Conservation (phyloP, 345 rosid species). For the Pistacia atlantica region DNA sequence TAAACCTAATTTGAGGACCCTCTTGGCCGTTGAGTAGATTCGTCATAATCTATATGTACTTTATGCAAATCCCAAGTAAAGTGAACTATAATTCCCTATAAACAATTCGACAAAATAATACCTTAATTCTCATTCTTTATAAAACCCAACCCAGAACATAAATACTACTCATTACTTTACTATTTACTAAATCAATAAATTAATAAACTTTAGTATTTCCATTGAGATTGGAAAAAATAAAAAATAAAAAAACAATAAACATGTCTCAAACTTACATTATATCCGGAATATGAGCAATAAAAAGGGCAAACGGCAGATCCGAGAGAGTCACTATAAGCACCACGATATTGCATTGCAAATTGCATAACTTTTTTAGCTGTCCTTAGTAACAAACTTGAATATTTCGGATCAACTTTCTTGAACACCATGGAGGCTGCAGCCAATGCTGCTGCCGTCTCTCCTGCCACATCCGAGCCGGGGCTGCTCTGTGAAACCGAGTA, state of each 20-base stretch:
- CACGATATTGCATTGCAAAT: constrained; percentile 75
- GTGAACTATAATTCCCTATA: too few relatives aligned
- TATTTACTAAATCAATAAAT: too few relatives aligned
- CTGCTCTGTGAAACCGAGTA: constrained; percentile 71
- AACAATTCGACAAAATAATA: too few relatives aligned
- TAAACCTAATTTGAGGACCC: too few relatives aligned
- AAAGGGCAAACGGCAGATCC: constrained; percentile 81
- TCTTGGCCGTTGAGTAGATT: too few relatives aligned
- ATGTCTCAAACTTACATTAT: constrained; percentile 44
- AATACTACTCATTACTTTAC: too few relatives aligned
- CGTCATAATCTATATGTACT: too few relatives aligned
- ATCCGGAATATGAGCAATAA: constrained; percentile 92
- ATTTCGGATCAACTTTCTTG: constrained; percentile 52
- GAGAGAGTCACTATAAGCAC: constrained; percentile 83
- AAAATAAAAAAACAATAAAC: not conserved
- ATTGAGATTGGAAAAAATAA: too few relatives aligned
- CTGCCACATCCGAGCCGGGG: constrained; percentile 95
- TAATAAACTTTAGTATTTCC: too few relatives aligned
- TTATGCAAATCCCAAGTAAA: too few relatives aligned
- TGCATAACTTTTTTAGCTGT: constrained; percentile 72
- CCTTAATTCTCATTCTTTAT: too few relatives aligned
- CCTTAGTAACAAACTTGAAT: constrained; percentile 48
- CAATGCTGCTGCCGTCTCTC: constrained; percentile 81
- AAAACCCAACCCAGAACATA: too few relatives aligned
- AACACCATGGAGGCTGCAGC: constrained; percentile 96